phyloP scores from a whole-genome alignment of 2,329 filamentous ascomycete species.

The Pseudocercospora fuligena region DNA sequence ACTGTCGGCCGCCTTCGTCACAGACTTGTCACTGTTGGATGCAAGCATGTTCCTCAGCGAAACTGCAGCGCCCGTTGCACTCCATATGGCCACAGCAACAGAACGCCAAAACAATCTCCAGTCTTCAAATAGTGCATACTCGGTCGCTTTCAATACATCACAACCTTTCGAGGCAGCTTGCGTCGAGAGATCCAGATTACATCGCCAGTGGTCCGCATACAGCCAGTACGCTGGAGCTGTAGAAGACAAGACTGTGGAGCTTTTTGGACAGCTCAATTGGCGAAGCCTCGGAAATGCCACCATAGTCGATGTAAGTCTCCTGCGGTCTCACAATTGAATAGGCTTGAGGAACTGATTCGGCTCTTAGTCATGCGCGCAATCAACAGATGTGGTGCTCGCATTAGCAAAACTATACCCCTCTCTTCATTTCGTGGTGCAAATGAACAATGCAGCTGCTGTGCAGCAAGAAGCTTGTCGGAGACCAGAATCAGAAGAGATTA shows the following conservation, averaged over 20 bases:
- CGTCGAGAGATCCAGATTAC: constrained; percentile 3
- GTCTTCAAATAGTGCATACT: constrained; percentile 1
- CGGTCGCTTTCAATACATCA: constrained; percentile 6
- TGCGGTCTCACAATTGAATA: neutral
- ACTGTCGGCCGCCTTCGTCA: neutral
- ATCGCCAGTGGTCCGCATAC: constrained; percentile 5
- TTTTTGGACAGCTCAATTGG: constrained; percentile 6
- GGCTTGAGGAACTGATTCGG: neutral
- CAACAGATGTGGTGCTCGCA: neutral
- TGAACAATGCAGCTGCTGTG: constrained; percentile 2
- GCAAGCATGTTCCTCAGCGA: constrained; percentile 10
- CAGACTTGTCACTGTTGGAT: constrained; percentile 6
- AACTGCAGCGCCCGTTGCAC: constrained; percentile 2
- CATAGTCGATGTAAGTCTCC: constrained; percentile 3
- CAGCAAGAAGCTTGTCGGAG: neutral
- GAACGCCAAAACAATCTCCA: constrained; percentile 3
- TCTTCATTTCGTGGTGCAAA: constrained; percentile 2
- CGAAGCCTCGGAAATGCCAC: neutral
- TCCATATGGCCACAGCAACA: constrained; percentile 4
- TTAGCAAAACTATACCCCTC: constrained; percentile 1
- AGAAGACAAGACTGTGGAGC: neutral
- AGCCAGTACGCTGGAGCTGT: neutral
- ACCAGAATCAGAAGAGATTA: neutral
- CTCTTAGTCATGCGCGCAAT: constrained; percentile 1
- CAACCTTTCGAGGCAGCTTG: constrained; percentile 5